Evolutionary conservation across 495 filamentous ascomycete species (phyloP).

Genomic region (Chlorociboria aeruginascens): DNA sequence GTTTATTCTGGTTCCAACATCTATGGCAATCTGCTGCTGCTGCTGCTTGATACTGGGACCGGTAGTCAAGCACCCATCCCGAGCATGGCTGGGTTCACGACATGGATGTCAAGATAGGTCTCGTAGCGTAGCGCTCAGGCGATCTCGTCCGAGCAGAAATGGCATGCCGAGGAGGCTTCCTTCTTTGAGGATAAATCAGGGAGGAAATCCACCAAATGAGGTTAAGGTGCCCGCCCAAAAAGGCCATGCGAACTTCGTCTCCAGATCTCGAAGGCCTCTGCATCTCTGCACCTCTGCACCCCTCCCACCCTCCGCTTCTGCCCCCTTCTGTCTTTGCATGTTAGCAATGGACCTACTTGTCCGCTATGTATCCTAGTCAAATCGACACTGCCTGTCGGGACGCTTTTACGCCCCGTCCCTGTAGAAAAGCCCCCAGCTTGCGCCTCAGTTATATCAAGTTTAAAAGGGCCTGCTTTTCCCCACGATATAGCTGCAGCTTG

Average conservation of each 20-base stretch:
- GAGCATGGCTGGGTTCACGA: not conserved
- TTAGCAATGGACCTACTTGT: too few relatives aligned
- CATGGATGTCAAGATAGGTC: not conserved
- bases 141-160: slow-evolving; percentile 12
- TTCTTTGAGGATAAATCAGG: not conserved
- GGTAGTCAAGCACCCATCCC: not conserved
- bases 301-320: not conserved
- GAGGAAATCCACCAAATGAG: not conserved
- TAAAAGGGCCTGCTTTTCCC: too few relatives aligned
- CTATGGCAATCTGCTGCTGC: not conserved
- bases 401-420: not conserved
- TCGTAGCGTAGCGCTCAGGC: slow-evolving; percentile 7
- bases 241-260: slow-evolving; percentile 4
- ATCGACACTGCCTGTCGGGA: not conserved
- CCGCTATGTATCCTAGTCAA: not conserved
- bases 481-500: not conserved
- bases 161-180: not conserved
- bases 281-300: too few relatives aligned
- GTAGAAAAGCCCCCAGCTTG: not conserved
- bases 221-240: not conserved
- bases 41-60: too few relatives aligned
- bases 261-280: slow-evolving; percentile 3
- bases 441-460: too few relatives aligned
- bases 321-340: not conserved
- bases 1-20: too few relatives aligned